These are phyloP conservation scores for Torulaspora globosa DNA, from an alignment of 1,139 yeast genomes.

Conservation along the genomic window DNA sequence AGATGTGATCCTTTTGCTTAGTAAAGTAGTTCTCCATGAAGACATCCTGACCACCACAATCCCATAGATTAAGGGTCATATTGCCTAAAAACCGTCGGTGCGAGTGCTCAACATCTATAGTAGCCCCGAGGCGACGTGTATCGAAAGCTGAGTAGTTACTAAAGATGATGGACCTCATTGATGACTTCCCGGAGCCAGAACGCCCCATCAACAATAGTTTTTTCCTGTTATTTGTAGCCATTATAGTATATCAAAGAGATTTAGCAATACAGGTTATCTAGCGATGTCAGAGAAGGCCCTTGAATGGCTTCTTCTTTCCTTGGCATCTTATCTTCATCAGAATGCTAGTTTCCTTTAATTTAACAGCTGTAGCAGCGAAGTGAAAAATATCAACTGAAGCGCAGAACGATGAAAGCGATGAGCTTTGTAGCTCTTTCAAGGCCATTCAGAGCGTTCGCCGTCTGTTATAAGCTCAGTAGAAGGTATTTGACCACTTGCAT, in stretches of 20 bases:
- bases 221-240: constrained; percentile 32
- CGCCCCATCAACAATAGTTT: constrained; percentile 60
- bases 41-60: constrained; percentile 97
- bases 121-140: constrained; percentile 91
- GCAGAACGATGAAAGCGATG: not conserved
- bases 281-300: not conserved
- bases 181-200: constrained; percentile 94
- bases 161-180: constrained; percentile 94
- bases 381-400: constrained; percentile 1
- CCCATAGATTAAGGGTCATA: constrained; percentile 95
- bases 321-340: not conserved
- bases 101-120: constrained; percentile 96
- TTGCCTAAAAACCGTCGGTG: constrained; percentile 88
- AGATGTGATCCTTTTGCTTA: constrained; percentile 83
- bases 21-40: constrained; percentile 93
- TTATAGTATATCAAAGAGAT: constrained; percentile 8
- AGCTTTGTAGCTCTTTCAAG: no score
- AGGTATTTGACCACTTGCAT: constrained; percentile 31
- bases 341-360: not conserved
- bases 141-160: constrained; percentile 95
- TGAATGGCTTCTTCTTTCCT: not conserved
- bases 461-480: not conserved
- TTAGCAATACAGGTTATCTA: not conserved
- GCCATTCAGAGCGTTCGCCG: not conserved
- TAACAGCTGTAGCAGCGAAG: not conserved